A percentile compares a stretch with the other conserved stretches of the same genome.
phyloP scores from a whole-genome alignment of 768 basidiomycete species.

The Pleurotus ostreatus region DNA sequence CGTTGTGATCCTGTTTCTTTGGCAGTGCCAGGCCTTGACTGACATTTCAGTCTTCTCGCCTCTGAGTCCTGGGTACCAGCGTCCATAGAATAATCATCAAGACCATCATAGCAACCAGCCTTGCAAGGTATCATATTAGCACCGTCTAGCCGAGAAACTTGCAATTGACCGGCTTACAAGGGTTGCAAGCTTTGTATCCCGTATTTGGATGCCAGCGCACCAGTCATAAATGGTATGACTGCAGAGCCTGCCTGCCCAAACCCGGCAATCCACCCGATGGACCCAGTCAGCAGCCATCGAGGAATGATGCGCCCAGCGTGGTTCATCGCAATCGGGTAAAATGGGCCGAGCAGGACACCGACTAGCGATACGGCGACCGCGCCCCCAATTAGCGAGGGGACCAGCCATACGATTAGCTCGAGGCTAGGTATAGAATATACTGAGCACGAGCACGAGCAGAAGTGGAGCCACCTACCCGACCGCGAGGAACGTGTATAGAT shows the following conservation, averaged over 20 bases:
- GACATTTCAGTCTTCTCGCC: constrained; percentile 6
- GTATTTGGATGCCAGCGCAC: constrained; percentile 33
- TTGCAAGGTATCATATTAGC: constrained; percentile 2
- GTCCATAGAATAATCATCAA: constrained; percentile 39
- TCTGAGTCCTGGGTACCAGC: constrained; percentile 27
- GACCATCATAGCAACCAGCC: constrained; percentile 36
- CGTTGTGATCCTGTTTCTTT: too few relatives aligned
- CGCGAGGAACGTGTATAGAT: constrained; percentile 29
- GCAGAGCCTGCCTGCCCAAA: constrained; percentile 50
- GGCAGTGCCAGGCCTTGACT: too few relatives aligned
- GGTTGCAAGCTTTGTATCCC: constrained; percentile 46
- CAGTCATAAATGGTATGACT: constrained; percentile 47
- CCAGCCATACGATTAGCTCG: constrained; percentile 35
- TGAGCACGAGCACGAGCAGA: neutral
- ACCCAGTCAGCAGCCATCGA: constrained; percentile 41
- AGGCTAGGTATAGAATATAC: constrained; percentile 24
- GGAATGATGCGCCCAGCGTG: constrained; percentile 53
- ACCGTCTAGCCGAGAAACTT: neutral
- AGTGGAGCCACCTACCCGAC: constrained; percentile 20
- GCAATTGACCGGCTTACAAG: constrained; percentile 29
- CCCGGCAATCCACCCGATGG: constrained; percentile 50
- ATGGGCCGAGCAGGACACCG: constrained; percentile 50
- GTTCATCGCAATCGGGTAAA: constrained; percentile 55
- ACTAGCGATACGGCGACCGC: constrained; percentile 44
- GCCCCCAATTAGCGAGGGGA: constrained; percentile 33